phyloP scores from a whole-genome alignment of 208 protist genomes.

The Naegleria lovaniensis region DNA sequence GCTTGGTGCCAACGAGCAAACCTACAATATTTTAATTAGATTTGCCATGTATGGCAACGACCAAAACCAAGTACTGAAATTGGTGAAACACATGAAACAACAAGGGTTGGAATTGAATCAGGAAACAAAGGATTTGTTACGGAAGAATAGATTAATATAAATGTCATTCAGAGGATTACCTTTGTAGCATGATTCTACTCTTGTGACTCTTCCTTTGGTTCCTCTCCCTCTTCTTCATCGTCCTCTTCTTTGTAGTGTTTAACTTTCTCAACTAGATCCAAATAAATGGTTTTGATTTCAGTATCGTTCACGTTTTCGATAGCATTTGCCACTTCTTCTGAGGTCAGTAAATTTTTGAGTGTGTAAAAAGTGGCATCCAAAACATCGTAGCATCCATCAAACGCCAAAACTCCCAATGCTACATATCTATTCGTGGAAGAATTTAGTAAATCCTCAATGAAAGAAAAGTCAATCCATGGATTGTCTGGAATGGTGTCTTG shows the following conservation, averaged over 20 bases:
- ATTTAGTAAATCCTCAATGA: not conserved
- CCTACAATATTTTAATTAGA: not conserved
- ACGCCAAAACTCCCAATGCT: not conserved
- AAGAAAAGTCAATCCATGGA: not conserved
- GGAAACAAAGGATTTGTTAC: not conserved
- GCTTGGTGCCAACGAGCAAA: not conserved
- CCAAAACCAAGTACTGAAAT: not conserved
- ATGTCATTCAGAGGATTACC: not conserved
- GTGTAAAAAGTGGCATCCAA: not conserved
- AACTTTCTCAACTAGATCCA: not conserved
- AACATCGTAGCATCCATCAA: not conserved
- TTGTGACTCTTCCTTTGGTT: no score
- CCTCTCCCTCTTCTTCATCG: no score
- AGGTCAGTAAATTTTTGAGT: not conserved
- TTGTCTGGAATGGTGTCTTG: not conserved
- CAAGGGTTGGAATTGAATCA: not conserved
- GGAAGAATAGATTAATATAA: not conserved
- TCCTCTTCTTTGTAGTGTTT: not conserved
- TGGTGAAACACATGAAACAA: not conserved
- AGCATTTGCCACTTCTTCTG: not conserved
- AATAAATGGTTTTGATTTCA: not conserved
- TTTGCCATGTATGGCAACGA: not conserved
- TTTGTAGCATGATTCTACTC: no score
- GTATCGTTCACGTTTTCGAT: not conserved
- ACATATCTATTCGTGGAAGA: not conserved